Evolutionary conservation across 495 filamentous ascomycete genomes (phyloP).

Genomic region (Aspergillus avenaceus): DNA sequence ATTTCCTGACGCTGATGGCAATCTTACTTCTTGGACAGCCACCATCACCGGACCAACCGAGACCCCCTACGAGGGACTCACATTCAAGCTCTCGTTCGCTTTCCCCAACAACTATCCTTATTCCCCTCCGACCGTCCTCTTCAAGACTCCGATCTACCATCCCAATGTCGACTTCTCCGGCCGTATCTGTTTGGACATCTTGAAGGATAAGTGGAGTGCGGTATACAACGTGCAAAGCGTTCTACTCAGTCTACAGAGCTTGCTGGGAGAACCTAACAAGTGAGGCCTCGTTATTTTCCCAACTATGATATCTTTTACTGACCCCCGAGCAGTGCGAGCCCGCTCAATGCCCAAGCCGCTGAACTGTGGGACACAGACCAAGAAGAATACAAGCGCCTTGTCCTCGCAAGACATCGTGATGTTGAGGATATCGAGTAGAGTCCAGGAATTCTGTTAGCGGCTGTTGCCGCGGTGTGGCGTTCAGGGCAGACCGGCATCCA

Average conservation of each 20-base stretch:
- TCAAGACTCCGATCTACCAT: slow-evolving; percentile 91
- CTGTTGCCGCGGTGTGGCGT: slow-evolving; percentile 5
- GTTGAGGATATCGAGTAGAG: slow-evolving; percentile 50
- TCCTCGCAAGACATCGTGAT: slow-evolving; percentile 61
- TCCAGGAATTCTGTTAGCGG: slow-evolving; percentile 1
- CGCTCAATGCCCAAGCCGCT: slow-evolving; percentile 92
- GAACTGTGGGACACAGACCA: slow-evolving; percentile 92
- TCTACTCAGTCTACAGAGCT: slow-evolving; percentile 86
- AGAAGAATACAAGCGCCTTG: slow-evolving; percentile 76
- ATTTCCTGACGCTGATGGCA: slow-evolving; percentile 85
- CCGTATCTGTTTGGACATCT: slow-evolving; percentile 90
- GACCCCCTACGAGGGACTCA: slow-evolving; percentile 85
- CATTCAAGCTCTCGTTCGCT: slow-evolving; percentile 87
- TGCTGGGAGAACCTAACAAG: slow-evolving; percentile 98
- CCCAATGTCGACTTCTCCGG: slow-evolving; percentile 93
- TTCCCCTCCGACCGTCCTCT: slow-evolving; percentile 85
- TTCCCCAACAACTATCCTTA: slow-evolving; percentile 95
- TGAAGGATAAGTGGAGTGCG: slow-evolving; percentile 97
- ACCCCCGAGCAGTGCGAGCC: slow-evolving; percentile 64
- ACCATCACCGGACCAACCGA: slow-evolving; percentile 90
- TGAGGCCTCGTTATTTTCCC: slow-evolving; percentile 37
- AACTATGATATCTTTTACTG: slow-evolving; percentile 4
- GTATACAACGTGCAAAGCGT: slow-evolving; percentile 95
- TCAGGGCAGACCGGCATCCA: slow-evolving; percentile 5
- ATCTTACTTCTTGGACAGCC: slow-evolving; percentile 86